Evolutionary conservation across 108 stramenopile species (phyloP), one percentile per base, ranked within the genome.

Genomic region (Asterionellopsis glacialis): DNA sequence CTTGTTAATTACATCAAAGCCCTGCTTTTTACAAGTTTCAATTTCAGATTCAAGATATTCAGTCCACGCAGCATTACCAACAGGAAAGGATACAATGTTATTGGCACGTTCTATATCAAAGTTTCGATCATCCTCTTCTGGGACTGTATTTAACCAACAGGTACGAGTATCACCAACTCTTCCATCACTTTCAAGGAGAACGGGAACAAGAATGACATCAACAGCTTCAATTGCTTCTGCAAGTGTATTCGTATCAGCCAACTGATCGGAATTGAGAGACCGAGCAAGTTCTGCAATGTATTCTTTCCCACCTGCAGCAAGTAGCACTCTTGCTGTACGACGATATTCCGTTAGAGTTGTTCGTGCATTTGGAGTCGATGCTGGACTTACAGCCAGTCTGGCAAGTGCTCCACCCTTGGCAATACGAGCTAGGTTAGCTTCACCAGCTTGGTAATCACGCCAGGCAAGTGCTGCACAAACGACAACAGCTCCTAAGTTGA

Each of bases 1-100:
- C 63, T 88, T 88, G 13, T 69, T 55, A 42, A 87, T 44, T 0
- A 88, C 85, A 70, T 88, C 84, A 66, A 88, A 92, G 41, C 91
- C 91, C 69, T 92, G 91, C 11, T 60, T 45, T 45, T 52, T 18
- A 0, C 87, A 87, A 18, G 91, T 92, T 33, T 83, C 63, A 33
- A 92, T 71, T 25, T 92, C 91, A 13, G 69, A 57, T 47, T 82
- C 55, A 39, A 92, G 39, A 49, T 87, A 86, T 19, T 82, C 79
- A 13, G 65, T 54, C 91, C 91, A 92, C 18, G 73, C 67, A n/a
- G 33, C 56, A 14, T 63, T 55, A 0, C 74, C 83, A 24, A 26
- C 12, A 1, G 91, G 91, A 65, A 79, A 87, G 1, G 81, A 81
- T 39, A 92, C 65, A 22, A 88, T 70, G 40, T 66, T 51, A 61